Evolutionary conservation across 2,329 filamentous ascomycete genomes (phyloP).

Genomic region (Pseudogymnoascus sp.): DNA sequence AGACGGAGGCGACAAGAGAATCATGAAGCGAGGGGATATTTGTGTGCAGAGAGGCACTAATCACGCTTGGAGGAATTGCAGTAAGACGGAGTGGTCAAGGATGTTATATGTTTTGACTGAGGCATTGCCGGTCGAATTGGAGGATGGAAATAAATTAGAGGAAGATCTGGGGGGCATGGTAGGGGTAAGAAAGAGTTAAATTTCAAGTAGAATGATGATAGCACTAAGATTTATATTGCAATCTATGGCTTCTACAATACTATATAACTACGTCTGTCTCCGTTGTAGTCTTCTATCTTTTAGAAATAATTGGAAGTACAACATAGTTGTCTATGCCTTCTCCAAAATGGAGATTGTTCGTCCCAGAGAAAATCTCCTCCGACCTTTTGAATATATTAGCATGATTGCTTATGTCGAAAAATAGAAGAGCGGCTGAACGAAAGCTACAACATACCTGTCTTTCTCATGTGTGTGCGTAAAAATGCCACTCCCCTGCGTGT

Average conservation of each 20-base stretch:
- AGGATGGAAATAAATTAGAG: constrained; percentile 11
- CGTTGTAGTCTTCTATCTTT: background rate
- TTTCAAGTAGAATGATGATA: too few relatives aligned
- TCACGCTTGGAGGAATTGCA: constrained; percentile 35
- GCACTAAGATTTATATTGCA: background rate
- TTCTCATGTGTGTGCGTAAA: constrained; percentile 46
- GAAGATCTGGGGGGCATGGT: constrained; percentile 17
- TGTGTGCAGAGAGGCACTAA: constrained; percentile 39
- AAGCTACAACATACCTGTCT: constrained; percentile 36
- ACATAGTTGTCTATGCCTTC: constrained; percentile 42
- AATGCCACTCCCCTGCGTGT: constrained; percentile 53
- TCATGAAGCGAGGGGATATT: constrained; percentile 34
- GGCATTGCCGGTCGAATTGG: constrained; percentile 12
- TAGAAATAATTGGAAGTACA: constrained; percentile 44
- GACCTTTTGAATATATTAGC: constrained; percentile 9
- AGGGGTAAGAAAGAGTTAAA: constrained; percentile 14
- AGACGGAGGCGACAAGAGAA: constrained; percentile 35
- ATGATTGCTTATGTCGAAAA: background rate
- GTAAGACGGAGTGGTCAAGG: constrained; percentile 19
- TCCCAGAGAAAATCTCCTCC: constrained; percentile 35
- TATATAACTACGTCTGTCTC: background rate
- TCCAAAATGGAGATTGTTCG: constrained; percentile 47
- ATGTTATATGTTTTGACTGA: constrained; percentile 24
- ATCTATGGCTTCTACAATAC: background rate
- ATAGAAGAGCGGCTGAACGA: background rate